phyloP scores from a whole-genome alignment of 1,284 basidiomycete genomes.

The Papiliotrema flavescens region DNA sequence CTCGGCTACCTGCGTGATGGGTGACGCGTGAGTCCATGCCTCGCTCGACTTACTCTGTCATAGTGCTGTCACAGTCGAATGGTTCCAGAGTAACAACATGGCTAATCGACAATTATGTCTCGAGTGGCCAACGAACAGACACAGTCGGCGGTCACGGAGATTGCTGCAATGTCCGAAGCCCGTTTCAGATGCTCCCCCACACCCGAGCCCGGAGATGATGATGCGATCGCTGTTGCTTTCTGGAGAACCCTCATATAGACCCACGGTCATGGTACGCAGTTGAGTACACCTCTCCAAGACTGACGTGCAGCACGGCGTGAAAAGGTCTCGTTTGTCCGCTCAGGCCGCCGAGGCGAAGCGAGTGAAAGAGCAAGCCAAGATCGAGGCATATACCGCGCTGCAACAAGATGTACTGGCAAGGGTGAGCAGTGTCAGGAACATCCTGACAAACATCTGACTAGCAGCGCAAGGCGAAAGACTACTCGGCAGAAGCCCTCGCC shows the following conservation, averaged over 20 bases:
- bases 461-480: constrained; percentile 66
- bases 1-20: not conserved
- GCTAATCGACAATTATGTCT: not conserved
- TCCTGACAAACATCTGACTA: not conserved
- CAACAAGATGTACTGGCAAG: constrained; percentile 62
- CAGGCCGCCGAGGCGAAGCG: constrained; percentile 65
- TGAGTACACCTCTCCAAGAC: not conserved
- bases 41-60: not conserved
- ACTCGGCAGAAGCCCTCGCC: constrained; percentile 64
- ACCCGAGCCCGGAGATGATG: too few species aligned
- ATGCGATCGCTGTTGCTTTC: too few species aligned
- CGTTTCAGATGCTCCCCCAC: too few species aligned
- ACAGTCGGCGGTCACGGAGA: too few species aligned
- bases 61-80: not conserved
- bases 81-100: too few species aligned
- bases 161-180: too few species aligned
- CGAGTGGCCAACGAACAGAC: not conserved
- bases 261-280: not conserved
- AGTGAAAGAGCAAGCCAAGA: constrained; percentile 66
- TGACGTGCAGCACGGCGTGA: constrained; percentile 67
- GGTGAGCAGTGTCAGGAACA: too few species aligned
- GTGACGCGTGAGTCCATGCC: constrained; percentile 14
- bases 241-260: too few species aligned
- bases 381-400: constrained; percentile 69
- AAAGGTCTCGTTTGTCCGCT: constrained; percentile 61